A percentile compares a stretch with the other conserved stretches of the same genome.
Evolutionary conservation across 2,329 filamentous ascomycete genomes (phyloP).

Genomic region (Coniochaeta prunicola): DNA sequence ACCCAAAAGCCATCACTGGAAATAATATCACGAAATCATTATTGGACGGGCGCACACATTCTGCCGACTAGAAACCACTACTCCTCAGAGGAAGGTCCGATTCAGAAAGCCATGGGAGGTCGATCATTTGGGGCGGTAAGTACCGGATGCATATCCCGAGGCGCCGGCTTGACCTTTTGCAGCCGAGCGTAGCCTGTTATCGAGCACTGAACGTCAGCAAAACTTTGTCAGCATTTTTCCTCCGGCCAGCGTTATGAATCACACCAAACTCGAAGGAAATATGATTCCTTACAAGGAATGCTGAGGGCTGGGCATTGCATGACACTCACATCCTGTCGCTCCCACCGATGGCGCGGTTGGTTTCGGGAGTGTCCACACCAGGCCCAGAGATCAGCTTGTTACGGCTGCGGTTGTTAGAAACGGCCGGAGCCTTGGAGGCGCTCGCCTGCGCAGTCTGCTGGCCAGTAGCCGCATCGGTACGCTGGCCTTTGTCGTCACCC

Average conservation of each 20-base stretch:
- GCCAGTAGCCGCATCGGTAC: slow-evolving; percentile 58
- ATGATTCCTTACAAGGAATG: slow-evolving; percentile 83
- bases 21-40: background rate
- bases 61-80: slow-evolving; percentile 6
- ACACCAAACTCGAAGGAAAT: slow-evolving; percentile 80
- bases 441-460: slow-evolving; percentile 48
- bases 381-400: slow-evolving; percentile 70
- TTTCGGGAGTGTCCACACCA: slow-evolving; percentile 60
- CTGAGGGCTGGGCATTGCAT: slow-evolving; percentile 45
- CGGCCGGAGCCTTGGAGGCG: slow-evolving; percentile 58
- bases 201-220: slow-evolving; percentile 77
- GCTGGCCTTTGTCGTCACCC: slow-evolving; percentile 72
- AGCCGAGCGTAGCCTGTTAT: slow-evolving; percentile 80
- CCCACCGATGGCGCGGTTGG: slow-evolving; percentile 68
- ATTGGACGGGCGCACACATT: background rate
- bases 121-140: slow-evolving; percentile 36
- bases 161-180: slow-evolving; percentile 52
- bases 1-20: background rate
- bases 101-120: slow-evolving; percentile 15
- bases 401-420: slow-evolving; percentile 71
- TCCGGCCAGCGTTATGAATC: slow-evolving; percentile 69
- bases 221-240: slow-evolving; percentile 62
- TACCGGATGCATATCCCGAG: slow-evolving; percentile 32
- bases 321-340: slow-evolving; percentile 96
- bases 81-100: slow-evolving; percentile 3